A percentile compares a stretch with the other conserved stretches of the same genome.
These are phyloP conservation scores for Brassica juncea DNA, from an alignment of 345 rosid genomes.

Conservation along the genomic window DNA sequence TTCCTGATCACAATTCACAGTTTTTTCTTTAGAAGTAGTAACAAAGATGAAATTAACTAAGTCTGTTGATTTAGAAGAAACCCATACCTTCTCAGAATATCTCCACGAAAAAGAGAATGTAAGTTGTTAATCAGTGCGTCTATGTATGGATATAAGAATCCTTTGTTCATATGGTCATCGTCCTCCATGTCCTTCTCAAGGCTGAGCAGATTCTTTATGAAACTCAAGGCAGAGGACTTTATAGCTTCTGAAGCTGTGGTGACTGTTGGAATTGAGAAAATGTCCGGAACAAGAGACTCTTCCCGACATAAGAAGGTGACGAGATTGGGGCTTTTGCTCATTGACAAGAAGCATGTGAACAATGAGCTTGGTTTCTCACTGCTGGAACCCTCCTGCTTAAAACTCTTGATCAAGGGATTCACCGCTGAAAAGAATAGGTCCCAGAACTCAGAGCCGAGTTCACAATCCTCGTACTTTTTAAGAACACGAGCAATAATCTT, in stretches of 20 bases:
- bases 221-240: conserved; percentile 56
- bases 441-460: conserved; percentile 72
- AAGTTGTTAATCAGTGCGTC: conserved; percentile 58
- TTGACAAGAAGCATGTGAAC: conserved; percentile 81
- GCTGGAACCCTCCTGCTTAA: conserved; percentile 85
- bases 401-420: conserved; percentile 61
- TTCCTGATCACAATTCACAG: conserved; percentile 49
- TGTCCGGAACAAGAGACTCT: conserved; percentile 60
- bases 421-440: conserved; percentile 71
- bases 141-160: conserved; percentile 53
- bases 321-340: conserved; percentile 71
- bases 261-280: conserved; percentile 67
- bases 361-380: conserved; percentile 87
- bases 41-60: not conserved
- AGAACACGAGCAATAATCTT: conserved; percentile 62
- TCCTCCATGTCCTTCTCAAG: conserved; percentile 61
- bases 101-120: conserved; percentile 56
- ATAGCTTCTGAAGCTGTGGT: conserved; percentile 69
- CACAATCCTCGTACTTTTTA: conserved; percentile 70
- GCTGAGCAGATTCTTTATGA: conserved; percentile 66
- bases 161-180: conserved; percentile 43
- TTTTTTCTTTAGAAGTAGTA: not conserved
- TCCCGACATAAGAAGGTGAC: conserved; percentile 61
- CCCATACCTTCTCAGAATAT: conserved; percentile 61
- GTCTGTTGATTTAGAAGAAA: not conserved